These are phyloP conservation scores for Neoboletus subvelutipes DNA, from an alignment of 768 basidiomycete genomes.

Conservation along the genomic window DNA sequence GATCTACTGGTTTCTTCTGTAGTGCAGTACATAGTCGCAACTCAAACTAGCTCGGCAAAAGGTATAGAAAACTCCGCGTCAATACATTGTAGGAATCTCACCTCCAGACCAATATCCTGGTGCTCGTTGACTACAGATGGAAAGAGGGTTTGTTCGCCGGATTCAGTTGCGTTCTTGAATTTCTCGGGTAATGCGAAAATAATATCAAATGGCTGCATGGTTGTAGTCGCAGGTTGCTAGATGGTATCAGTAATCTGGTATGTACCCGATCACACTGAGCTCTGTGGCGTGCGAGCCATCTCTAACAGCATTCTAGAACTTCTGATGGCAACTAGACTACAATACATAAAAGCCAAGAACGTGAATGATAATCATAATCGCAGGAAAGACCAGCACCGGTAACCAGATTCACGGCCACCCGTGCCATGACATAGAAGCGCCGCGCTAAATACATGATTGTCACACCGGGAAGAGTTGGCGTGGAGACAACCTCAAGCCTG, in stretches of 20 bases:
- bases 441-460: neutral
- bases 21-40: conserved; percentile 84
- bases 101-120: conserved; percentile 63
- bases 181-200: conserved; percentile 51
- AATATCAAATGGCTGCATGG: conserved; percentile 44
- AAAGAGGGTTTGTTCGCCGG: conserved; percentile 75
- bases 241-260: neutral
- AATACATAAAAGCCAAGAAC: neutral
- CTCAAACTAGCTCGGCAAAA: conserved; percentile 62
- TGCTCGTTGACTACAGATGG: conserved; percentile 67
- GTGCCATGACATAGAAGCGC: neutral
- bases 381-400: neutral
- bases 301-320: neutral
- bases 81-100: conserved; percentile 28
- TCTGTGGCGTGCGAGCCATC: conserved; percentile 14
- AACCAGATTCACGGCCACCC: neutral
- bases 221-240: neutral
- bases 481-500: conserved; percentile 43
- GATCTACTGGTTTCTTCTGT: conserved; percentile 67
- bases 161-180: conserved; percentile 56
- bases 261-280: no score
- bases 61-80: neutral
- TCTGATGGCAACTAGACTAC: conserved; percentile 1
- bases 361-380: neutral
- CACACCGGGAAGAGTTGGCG: neutral